Percentiles rank a stretch among this genome's conserved stretches.
phyloP scores from a whole-genome alignment of 1,284 basidiomycete species.

The Ceratobasidium sp. region DNA sequence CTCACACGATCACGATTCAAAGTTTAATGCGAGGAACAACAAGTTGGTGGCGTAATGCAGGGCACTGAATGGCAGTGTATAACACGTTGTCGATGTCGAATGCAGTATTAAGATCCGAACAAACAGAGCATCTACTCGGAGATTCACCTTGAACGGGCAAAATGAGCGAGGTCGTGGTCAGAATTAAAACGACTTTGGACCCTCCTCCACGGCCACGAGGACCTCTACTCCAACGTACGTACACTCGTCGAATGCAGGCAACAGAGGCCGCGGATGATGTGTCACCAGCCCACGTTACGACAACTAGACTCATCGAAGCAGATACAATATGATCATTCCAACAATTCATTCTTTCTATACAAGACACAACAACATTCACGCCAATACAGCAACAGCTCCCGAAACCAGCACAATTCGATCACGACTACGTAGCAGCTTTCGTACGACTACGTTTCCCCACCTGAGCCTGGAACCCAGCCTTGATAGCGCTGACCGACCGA shows the following conservation, averaged over 20 bases:
- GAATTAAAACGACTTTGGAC: not conserved
- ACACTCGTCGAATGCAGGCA: too few relatives aligned
- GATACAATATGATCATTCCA: not conserved
- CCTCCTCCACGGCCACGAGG: constrained; percentile 5
- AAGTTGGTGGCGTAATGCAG: not conserved
- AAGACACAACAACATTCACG: not conserved
- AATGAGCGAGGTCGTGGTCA: not conserved
- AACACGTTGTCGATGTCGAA: not conserved
- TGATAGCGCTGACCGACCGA: constrained; percentile 95
- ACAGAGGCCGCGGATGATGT: constrained; percentile 2
- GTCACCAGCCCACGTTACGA: not conserved
- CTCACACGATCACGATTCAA: too few relatives aligned
- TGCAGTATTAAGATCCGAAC: not conserved
- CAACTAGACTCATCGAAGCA: too few relatives aligned
- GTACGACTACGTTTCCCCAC: constrained; percentile 73
- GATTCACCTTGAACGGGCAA: not conserved
- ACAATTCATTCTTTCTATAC: constrained; percentile 9
- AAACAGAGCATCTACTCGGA: not conserved
- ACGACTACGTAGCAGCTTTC: constrained; percentile 32
- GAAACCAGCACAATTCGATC: constrained; percentile 12
- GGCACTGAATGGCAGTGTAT: not conserved
- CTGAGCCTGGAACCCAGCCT: constrained; percentile 98
- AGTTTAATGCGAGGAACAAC: too few relatives aligned
- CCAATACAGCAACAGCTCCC: too few relatives aligned
- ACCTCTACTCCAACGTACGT: not conserved